Base-by-base conservation (phyloP, 306 rosid genomes). In the Purshia tridentata region DNA sequence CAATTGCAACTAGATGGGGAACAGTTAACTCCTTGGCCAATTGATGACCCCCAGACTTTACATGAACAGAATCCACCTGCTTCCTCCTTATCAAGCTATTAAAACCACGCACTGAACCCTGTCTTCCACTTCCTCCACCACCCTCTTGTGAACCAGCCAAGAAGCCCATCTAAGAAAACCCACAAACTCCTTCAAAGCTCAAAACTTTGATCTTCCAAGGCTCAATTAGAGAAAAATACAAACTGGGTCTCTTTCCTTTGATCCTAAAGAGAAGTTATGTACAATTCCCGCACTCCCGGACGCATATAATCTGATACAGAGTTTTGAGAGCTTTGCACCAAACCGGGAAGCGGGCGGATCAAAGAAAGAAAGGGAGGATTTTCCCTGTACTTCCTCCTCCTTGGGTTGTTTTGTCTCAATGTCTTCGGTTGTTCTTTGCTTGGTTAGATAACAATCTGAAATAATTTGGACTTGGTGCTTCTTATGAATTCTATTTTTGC, bases 11-110 rank as follows among this genome's bases (percentile, higher is more conserved):
- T 45, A 93, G 94, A 65, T 91, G 90, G 62, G 76, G 84, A 82
- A 93, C 79, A 60, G 92, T 72, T 80, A 93, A 73, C 63, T 85
- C 97, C 85, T 83, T 91, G 81, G 98, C 97, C 86, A 93, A 88
- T 68, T 86, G 86, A 13, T 75, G 76, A 82, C 72, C 66, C 15
- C 72, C n/a, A 3, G 81, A 35, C 58, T 79, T 76, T 10, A 61
- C 42, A 47, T 72, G 66, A 51, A 72, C 86, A 57, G 96, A 91
- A 72, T 93, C 98, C 15, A 88, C 97, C 79, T 79, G 90, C 70
- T 93, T 93, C 72, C 89, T 85, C 56, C 98, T 68, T 9, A 87
- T 80, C 82, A 93, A 76, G 46, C 86, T 86, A 68, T 73, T 84
- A 29, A 82, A 74, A 20, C 85, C 78, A 77, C 74, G 45, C 84